These are phyloP conservation scores for Pythium myriotylum DNA, from an alignment of 352 stramenopile genomes.

Conservation along the genomic window DNA sequence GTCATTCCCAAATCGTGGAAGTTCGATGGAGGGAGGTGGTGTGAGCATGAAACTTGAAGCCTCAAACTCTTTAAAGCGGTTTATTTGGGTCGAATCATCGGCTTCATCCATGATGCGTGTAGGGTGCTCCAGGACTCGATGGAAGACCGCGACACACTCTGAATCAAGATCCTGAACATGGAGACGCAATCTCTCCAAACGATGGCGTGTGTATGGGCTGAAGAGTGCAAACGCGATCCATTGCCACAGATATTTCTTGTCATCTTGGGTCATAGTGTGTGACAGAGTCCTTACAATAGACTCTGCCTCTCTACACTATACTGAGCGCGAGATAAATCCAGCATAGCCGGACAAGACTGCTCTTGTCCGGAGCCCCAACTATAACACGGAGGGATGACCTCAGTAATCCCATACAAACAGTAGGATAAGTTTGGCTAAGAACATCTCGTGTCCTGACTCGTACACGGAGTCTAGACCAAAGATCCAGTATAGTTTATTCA, in stretches of 20 bases:
- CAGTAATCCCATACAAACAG: too few species aligned
- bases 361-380: too few species aligned
- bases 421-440: too few species aligned
- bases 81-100: not conserved
- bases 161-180: not conserved
- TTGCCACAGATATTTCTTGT: not conserved
- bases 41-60: slow-evolving; percentile 2
- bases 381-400: too few species aligned
- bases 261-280: not conserved
- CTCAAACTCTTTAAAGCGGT: not conserved
- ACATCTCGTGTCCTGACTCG: too few species aligned
- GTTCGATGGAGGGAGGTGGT: not conserved
- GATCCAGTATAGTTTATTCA: too few species aligned
- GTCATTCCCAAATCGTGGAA: not conserved
- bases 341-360: too few species aligned
- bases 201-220: not conserved
- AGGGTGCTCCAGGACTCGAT: not conserved
- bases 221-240: not conserved
- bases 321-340: too few species aligned
- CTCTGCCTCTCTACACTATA: too few species aligned
- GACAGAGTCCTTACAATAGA: too few species aligned
- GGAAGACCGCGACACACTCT: not conserved
- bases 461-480: too few species aligned
- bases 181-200: not conserved
- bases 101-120: not conserved